Conservation (phyloP, 768 basidiomycete genomes). For the Mycena belliarum region DNA sequence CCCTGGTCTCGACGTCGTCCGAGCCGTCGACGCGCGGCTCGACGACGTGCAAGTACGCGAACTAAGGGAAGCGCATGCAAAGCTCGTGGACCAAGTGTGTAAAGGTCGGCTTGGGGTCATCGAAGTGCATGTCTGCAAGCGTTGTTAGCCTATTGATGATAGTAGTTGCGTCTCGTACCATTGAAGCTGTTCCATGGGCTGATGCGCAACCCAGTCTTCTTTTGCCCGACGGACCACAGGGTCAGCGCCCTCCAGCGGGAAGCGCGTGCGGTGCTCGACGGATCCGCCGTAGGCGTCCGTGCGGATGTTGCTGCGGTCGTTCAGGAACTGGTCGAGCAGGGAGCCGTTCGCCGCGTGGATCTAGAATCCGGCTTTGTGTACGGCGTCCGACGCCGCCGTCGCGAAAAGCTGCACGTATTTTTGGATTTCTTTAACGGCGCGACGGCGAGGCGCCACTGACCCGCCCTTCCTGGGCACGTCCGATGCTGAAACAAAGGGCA, state of each 20-base stretch:
- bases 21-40: background rate
- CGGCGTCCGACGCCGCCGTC: background rate
- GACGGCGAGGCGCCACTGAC: background rate
- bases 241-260: too few relatives aligned
- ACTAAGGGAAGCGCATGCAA: background rate
- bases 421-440: background rate
- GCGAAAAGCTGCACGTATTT: background rate
- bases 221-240: too few relatives aligned
- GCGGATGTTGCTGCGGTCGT: too few relatives aligned
- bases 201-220: too few relatives aligned
- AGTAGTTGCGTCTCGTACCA: background rate
- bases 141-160: background rate
- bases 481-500: background rate
- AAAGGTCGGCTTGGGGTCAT: background rate
- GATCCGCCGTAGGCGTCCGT: too few relatives aligned
- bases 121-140: background rate
- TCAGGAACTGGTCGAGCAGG: too few relatives aligned
- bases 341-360: background rate
- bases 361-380: background rate
- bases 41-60: background rate
- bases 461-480: background rate
- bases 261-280: too few relatives aligned
- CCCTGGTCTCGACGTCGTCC: background rate
- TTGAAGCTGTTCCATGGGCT: background rate
- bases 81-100: background rate